Evolutionary conservation across 768 basidiomycete species (phyloP).

Genomic region (Tricholoma hemisulphureum): DNA sequence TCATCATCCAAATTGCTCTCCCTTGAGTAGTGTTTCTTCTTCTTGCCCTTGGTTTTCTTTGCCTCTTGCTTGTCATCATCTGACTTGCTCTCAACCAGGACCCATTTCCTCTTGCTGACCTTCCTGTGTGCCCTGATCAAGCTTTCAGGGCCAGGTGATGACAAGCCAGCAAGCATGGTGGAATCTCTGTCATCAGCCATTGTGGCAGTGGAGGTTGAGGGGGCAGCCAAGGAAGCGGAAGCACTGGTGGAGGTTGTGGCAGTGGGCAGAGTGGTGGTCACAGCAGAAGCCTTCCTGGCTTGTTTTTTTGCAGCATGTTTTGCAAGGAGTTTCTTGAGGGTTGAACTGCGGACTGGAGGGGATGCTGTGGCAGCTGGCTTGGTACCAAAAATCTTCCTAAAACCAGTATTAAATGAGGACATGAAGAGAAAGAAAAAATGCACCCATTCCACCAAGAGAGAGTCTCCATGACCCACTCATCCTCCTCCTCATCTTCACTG

Average conservation of each 20-base stretch:
- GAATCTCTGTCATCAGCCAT: background rate
- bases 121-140: background rate
- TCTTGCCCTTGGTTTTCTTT: background rate
- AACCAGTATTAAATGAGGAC: background rate
- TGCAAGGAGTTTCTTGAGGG: no score
- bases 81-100: background rate
- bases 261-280: background rate
- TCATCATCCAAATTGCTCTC: background rate
- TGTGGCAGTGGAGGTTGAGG: no score
- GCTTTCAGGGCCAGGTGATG: background rate
- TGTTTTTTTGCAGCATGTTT: no score
- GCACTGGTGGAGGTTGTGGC: background rate
- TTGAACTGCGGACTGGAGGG: no score
- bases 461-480: background rate
- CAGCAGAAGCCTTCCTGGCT: background rate
- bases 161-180: background rate
- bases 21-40: background rate
- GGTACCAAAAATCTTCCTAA: background rate
- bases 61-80: background rate
- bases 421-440: background rate
- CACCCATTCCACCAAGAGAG: background rate
- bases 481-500: background rate
- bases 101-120: background rate
- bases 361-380: no score
- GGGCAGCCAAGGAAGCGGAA: background rate